Conservation (phyloP, 805 yeast species). For the Tetrapisispora pingtungensis region DNA sequence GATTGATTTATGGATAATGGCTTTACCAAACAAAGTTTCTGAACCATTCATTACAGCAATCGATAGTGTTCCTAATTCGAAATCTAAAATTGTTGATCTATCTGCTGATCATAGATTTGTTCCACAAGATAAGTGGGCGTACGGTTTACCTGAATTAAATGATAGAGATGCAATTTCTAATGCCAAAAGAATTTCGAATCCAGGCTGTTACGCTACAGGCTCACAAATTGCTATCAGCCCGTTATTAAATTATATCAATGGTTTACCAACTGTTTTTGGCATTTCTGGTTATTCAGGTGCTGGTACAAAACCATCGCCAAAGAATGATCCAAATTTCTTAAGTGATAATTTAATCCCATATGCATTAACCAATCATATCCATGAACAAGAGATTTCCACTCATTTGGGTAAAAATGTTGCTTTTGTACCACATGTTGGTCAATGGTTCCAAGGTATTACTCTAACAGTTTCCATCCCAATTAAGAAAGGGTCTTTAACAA, state of each 20-base stretch:
- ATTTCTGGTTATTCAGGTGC: conserved; percentile 99
- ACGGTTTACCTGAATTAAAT: conserved; percentile 90
- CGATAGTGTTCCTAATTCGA: conserved; percentile 50
- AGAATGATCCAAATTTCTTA: conserved; percentile 72
- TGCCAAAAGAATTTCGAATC: conserved; percentile 83
- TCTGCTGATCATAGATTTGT: conserved; percentile 97
- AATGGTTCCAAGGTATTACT: conserved; percentile 98
- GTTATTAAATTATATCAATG: conserved; percentile 52
- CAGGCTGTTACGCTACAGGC: conserved; percentile 99
- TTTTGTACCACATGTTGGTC: conserved; percentile 95
- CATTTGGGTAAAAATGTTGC: conserved; percentile 74
- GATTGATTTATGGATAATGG: conserved; percentile 98
- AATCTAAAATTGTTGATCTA: conserved; percentile 78
- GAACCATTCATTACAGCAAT: conserved; percentile 77
- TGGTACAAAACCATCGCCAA: conserved; percentile 96
- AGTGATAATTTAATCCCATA: conserved; percentile 85
- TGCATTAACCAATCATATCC: conserved; percentile 92
- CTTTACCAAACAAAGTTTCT: conserved; percentile 95
- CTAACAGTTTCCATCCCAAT: conserved; percentile 88
- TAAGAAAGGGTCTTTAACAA: conserved; percentile 51
- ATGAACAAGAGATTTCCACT: conserved; percentile 82
- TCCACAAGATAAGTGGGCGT: conserved; percentile 75
- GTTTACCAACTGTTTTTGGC: conserved; percentile 82
- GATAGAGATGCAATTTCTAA: conserved; percentile 54
- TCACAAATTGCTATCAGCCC: conserved; percentile 92